phyloP scores from a whole-genome alignment of 306 rosid species.

The Gillenia trifoliata region DNA sequence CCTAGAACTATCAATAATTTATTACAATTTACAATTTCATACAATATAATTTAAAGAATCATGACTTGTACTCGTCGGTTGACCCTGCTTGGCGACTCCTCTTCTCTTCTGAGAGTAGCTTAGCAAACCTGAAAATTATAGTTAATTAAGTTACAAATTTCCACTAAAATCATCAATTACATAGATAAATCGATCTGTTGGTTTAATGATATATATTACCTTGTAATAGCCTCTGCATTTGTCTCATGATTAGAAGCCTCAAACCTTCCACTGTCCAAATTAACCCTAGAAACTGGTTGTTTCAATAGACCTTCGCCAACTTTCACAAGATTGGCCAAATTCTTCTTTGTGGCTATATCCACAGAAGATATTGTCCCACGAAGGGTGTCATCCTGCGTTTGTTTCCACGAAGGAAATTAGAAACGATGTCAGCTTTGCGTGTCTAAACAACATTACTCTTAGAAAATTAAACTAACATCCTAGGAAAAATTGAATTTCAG shows the following conservation, averaged over 20 bases:
- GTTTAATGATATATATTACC: not conserved
- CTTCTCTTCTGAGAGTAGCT: slow-evolving; percentile 17
- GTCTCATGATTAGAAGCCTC: slow-evolving; percentile 9
- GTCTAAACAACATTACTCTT: not conserved
- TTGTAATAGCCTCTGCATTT: slow-evolving; percentile 22
- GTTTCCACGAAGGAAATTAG: no score
- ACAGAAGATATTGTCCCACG: slow-evolving; percentile 8
- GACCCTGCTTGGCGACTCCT: slow-evolving; percentile 2
- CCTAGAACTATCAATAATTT: not conserved
- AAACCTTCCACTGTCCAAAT: slow-evolving; percentile 10
- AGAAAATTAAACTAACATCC: not conserved
- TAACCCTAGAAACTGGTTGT: slow-evolving; percentile 23
- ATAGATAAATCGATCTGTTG: no score
- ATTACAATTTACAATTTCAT: not conserved
- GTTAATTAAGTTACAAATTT: not conserved
- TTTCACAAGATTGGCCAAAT: slow-evolving; percentile 11
- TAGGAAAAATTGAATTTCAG: not conserved
- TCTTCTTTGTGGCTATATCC: slow-evolving; percentile 26
- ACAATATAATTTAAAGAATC: not conserved
- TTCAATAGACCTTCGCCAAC: slow-evolving; percentile 15
- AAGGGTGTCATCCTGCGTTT: slow-evolving; percentile 20
- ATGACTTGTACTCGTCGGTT: not conserved
- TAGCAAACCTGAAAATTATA: slow-evolving; percentile 23
- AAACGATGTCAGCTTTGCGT: no score
- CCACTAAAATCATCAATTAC: not conserved